phyloP scores from a whole-genome alignment of 1,284 basidiomycete genomes.

The Anthracocystis panici-leucophaei region DNA sequence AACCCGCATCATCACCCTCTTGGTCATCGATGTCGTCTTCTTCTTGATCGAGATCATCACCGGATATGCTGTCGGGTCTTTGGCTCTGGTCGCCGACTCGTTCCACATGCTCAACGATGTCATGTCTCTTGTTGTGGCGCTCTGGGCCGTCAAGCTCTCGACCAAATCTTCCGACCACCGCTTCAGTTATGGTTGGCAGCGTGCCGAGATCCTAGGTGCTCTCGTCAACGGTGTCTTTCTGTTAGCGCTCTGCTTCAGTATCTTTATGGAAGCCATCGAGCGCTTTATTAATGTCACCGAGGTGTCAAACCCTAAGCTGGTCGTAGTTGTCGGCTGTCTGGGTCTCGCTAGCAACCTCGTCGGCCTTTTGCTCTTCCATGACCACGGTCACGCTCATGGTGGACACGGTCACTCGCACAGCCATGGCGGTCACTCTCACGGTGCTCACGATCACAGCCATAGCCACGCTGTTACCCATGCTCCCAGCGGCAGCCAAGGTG shows the following conservation, averaged over 20 bases:
- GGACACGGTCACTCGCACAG: slow-evolving; percentile 77
- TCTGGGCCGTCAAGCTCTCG: slow-evolving; percentile 86
- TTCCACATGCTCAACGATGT: slow-evolving; percentile 92
- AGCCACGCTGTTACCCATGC: slow-evolving; percentile 29
- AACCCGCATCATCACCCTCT: slow-evolving; percentile 75
- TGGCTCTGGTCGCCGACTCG: slow-evolving; percentile 94
- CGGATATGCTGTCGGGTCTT: slow-evolving; percentile 92
- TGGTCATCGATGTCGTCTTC: slow-evolving; percentile 87
- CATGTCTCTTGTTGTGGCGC: slow-evolving; percentile 90
- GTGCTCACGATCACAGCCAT: slow-evolving; percentile 39
- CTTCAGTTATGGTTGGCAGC: slow-evolving; percentile 96
- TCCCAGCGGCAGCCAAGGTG: slow-evolving; percentile 11
- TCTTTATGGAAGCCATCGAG: slow-evolving; percentile 90
- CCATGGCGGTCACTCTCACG: slow-evolving; percentile 58
- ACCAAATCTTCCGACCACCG: slow-evolving; percentile 73
- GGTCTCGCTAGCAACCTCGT: slow-evolving; percentile 92
- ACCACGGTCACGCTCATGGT: slow-evolving; percentile 63
- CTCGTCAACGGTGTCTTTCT: slow-evolving; percentile 97
- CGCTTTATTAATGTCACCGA: slow-evolving; percentile 83
- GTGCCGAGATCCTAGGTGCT: slow-evolving; percentile 88
- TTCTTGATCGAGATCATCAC: slow-evolving; percentile 89
- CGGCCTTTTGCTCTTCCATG: slow-evolving; percentile 94
- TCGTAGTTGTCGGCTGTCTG: slow-evolving; percentile 89
- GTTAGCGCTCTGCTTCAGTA: slow-evolving; percentile 93
- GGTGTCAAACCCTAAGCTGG: slow-evolving; percentile 84